These are phyloP conservation scores for Thermoascus crustaceus DNA, from an alignment of 2,329 filamentous ascomycete species.

Conservation along the genomic window DNA sequence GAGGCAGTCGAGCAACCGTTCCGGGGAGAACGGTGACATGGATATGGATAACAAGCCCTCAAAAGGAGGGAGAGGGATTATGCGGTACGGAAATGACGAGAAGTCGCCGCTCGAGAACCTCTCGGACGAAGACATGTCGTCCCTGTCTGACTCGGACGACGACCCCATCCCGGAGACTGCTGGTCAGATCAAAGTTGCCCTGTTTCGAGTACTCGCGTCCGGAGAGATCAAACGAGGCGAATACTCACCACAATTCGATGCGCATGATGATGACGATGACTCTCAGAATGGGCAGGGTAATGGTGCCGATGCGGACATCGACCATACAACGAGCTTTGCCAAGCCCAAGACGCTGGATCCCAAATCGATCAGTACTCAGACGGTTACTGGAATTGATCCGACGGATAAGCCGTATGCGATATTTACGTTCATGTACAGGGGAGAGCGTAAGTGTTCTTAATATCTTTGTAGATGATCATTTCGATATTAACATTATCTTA, in stretches of 20 bases:
- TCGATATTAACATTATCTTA: slow-evolving; percentile 28
- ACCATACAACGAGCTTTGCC: slow-evolving; percentile 96
- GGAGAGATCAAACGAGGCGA: slow-evolving; percentile 97
- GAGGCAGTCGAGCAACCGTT: slow-evolving; percentile 54
- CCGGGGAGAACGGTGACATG: slow-evolving; percentile 38
- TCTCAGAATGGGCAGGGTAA: slow-evolving; percentile 44
- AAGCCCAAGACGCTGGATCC: slow-evolving; percentile 94
- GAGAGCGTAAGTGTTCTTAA: slow-evolving; percentile 63
- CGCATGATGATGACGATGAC: slow-evolving; percentile 87
- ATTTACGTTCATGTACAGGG: slow-evolving; percentile 96
- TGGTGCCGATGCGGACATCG: slow-evolving; percentile 69
- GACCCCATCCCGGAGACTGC: slow-evolving; percentile 83
- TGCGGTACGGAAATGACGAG: slow-evolving; percentile 73
- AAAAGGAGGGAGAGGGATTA: slow-evolving; percentile 46
- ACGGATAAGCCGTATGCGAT: slow-evolving; percentile 93
- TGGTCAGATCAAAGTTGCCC: slow-evolving; percentile 94
- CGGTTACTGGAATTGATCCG: slow-evolving; percentile 94
- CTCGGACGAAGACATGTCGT: slow-evolving; percentile 59
- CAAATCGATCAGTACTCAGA: slow-evolving; percentile 96
- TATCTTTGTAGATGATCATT: slow-evolving; percentile 10
- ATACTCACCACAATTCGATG: slow-evolving; percentile 95
- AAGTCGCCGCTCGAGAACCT: slow-evolving; percentile 64
- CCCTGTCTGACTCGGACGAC: slow-evolving; percentile 67
- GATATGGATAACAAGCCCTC: slow-evolving; percentile 26
- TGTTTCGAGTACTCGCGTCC: slow-evolving; percentile 90